Evolutionary conservation across 2,329 filamentous ascomycete genomes (phyloP), one percentile per base, ranked within the genome.

Genomic region (Capronia coronata): DNA sequence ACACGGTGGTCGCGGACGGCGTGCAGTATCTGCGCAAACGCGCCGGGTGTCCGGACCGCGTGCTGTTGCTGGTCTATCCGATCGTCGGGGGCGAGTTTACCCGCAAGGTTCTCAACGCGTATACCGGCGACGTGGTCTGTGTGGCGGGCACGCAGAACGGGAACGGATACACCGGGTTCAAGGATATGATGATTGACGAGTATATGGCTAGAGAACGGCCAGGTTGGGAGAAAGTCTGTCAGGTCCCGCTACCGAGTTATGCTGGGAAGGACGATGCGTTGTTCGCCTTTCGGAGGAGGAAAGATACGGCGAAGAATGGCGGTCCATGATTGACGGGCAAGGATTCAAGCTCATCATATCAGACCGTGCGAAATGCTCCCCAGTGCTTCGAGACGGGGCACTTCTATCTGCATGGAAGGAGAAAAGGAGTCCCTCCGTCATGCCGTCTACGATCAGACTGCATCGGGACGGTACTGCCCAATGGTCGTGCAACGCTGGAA

Each of bases 231-330:
- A 76, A 77, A 64, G 71, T 78, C 2, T 73, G 78, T 11, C 81
- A 84, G 68, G 72, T 87, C 54, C 75, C 84, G 2, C 64, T 89
- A 62, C 84, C 84, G 18, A 86, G 82, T 64, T 88, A 88, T 66
- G 79, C 83, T 2, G 84, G 82, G 22, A 88, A 88, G 65, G 85
- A 89, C 59, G 84, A 89, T 67, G 84, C 80, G 0, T 61, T 88
- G 48, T 88, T 82, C 65, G 75, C 86, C 16, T 87, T 84, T 57
- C 47, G 50, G 29, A 21, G 51, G 46, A 52, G 45, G 29, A 40
- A 27, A 10, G 25, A 27, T 5, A 27, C 25, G 25, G n/a, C n/a
- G n/a, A n/a, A n/a, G n/a, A n/a, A n/a, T n/a, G n/a, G n/a, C n/a
- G n/a, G n/a, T n/a, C n/a, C n/a, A n/a, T n/a, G n/a, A n/a, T n/a